These are phyloP conservation scores for Thuja plicata DNA, from an alignment of 83 land plant species.

Conservation along the genomic window DNA sequence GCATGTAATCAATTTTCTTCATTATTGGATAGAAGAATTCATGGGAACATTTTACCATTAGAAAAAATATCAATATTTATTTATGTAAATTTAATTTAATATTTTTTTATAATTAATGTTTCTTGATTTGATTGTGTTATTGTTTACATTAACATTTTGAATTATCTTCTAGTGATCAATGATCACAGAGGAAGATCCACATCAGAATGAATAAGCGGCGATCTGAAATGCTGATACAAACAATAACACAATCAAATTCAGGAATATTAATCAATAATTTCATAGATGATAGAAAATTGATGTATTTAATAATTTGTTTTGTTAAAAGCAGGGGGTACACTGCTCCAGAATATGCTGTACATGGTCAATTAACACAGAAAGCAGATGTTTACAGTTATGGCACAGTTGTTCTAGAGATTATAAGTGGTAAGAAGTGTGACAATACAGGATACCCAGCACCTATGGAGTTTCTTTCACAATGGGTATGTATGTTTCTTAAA, in stretches of 20 bases:
- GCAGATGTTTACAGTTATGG: conserved; percentile 7
- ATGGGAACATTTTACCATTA: neutral
- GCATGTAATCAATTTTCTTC: neutral
- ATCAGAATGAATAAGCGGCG: no score
- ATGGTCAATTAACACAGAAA: conserved; percentile 4
- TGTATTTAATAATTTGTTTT: neutral
- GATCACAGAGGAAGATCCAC: no score
- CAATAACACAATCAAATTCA: no score
- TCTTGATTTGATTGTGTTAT: no score
- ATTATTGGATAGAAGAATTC: neutral
- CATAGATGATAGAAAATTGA: no score
- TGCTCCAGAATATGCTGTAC: neutral
- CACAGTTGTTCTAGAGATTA: neutral
- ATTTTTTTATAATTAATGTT: neutral
- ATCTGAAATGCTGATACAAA: no score
- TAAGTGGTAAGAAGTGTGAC: neutral
- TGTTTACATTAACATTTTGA: no score
- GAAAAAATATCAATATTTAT: neutral
- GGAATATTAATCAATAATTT: no score
- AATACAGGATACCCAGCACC: neutral
- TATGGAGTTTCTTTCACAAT: neutral
- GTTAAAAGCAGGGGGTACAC: neutral
- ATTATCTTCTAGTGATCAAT: no score
- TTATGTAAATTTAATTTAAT: neutral
- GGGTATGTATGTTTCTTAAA: neutral